Percentiles rank a stretch among this genome's conserved stretches.
These are phyloP conservation scores for Dryadomyces quercivorus DNA, from an alignment of 2,329 filamentous ascomycete species.

Conservation along the genomic window DNA sequence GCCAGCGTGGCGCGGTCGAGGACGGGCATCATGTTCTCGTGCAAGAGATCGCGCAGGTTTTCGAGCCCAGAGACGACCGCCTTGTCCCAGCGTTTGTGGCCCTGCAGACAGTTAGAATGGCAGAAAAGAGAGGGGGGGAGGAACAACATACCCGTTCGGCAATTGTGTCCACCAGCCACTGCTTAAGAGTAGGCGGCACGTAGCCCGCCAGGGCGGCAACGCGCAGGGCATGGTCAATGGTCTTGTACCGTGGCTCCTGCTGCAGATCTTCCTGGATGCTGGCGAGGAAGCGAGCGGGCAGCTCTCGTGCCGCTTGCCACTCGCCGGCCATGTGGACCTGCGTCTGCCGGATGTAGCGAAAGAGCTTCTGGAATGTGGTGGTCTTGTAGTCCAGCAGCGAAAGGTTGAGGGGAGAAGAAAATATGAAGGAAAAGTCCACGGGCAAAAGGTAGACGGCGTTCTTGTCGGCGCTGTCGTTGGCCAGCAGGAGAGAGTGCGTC, in stretches of 20 bases:
- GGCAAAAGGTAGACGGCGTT: constrained; percentile 51
- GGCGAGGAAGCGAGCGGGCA: constrained; percentile 65
- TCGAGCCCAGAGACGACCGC: constrained; percentile 67
- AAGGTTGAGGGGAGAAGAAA: constrained; percentile 65
- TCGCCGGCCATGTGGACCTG: constrained; percentile 69
- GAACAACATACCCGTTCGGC: constrained; percentile 51
- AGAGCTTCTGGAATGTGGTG: constrained; percentile 73
- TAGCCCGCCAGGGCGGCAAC: constrained; percentile 78
- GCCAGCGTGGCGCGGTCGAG: constrained; percentile 74
- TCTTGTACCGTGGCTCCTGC: constrained; percentile 42
- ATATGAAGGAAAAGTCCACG: constrained; percentile 74
- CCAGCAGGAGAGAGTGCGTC: constrained; percentile 62
- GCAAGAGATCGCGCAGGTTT: constrained; percentile 62
- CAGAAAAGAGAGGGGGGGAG: background rate
- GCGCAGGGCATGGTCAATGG: constrained; percentile 65
- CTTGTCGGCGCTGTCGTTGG: constrained; percentile 21
- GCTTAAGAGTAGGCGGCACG: constrained; percentile 60
- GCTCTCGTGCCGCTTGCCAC: constrained; percentile 70
- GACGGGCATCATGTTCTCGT: constrained; percentile 81
- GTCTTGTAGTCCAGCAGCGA: constrained; percentile 78
- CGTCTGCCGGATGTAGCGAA: constrained; percentile 74
- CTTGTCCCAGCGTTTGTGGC: constrained; percentile 92
- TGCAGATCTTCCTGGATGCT: constrained; percentile 66
- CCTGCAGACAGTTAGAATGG: constrained; percentile 32
- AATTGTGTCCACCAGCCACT: constrained; percentile 81